Conservation (phyloP, 2,329 filamentous ascomycete species). For the Pestalotiopsis sp. region DNA sequence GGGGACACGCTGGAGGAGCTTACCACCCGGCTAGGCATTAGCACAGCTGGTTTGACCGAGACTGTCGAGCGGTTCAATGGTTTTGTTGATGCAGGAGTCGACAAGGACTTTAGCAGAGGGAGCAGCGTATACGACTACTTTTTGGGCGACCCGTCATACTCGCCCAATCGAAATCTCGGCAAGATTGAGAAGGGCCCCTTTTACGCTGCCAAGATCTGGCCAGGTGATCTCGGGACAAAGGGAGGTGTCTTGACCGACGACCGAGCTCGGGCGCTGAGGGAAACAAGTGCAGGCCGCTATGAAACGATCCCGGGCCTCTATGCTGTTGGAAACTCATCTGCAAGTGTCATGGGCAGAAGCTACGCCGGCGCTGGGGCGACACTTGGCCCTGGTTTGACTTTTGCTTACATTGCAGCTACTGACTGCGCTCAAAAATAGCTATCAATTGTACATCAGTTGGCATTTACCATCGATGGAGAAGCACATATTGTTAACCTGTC, state of each 20-base stretch:
- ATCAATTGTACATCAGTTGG: not conserved
- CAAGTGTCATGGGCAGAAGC: conserved; percentile 34
- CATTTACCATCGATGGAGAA: too few relatives aligned
- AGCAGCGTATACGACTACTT: conserved; percentile 31
- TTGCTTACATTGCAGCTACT: conserved; percentile 33
- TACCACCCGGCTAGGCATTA: conserved; percentile 26
- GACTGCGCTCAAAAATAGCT: not conserved
- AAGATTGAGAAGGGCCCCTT: conserved; percentile 30
- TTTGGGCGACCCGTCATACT: conserved; percentile 32
- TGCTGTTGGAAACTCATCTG: conserved; percentile 35
- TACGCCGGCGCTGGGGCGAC: conserved; percentile 38
- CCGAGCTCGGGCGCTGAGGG: conserved; percentile 26
- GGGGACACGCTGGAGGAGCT: conserved; percentile 27
- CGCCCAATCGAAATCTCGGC: conserved; percentile 34
- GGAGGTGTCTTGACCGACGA: conserved; percentile 38
- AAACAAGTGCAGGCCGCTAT: conserved; percentile 14
- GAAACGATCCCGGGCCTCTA: conserved; percentile 33
- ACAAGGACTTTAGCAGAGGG: conserved; percentile 36
- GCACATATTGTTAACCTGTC: too few relatives aligned
- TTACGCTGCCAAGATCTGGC: conserved; percentile 35
- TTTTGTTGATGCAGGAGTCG: conserved; percentile 29
- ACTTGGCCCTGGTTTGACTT: conserved; percentile 38
- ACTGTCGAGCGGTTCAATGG: conserved; percentile 33
- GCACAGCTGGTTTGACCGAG: conserved; percentile 19
- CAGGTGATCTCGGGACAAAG: conserved; percentile 41